Evolutionary conservation across 225 moss, liverwort and hornwort genomes (phyloP).

Genomic region (Neckera pumila): DNA sequence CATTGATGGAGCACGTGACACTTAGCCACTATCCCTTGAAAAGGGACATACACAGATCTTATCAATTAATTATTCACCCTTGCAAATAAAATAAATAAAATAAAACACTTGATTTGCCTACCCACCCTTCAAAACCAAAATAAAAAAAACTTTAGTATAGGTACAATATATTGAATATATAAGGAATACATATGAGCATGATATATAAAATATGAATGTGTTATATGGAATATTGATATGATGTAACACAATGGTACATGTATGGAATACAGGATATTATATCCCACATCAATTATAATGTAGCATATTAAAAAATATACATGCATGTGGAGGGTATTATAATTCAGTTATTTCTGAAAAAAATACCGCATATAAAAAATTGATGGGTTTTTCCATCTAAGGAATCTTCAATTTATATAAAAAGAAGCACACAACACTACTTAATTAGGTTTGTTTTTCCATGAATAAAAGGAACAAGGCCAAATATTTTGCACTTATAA

Average conservation of each 20-base stretch:
- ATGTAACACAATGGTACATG: neutral
- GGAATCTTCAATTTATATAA: neutral
- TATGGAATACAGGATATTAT: neutral
- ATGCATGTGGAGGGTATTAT: neutral
- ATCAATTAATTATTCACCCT: neutral
- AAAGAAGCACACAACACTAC: no score
- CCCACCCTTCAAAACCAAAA: neutral
- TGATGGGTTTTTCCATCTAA: neutral
- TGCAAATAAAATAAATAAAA: neutral
- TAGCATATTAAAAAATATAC: neutral
- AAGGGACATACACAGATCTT: neutral
- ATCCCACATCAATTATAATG: no score
- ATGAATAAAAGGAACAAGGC: neutral
- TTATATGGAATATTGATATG: neutral
- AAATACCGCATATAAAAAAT: fast-evolving
- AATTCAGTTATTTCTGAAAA: neutral
- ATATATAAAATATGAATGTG: neutral
- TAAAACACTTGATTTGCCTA: neutral
- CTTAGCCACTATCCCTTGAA: neutral
- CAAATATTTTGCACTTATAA: neutral
- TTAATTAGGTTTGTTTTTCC: neutral
- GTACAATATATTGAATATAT: neutral
- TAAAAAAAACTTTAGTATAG: neutral
- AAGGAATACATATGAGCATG: neutral
- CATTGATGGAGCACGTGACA: no score